A percentile compares a stretch with the other conserved stretches of the same genome.
These are phyloP conservation scores for Leucaena leucocephala DNA, from an alignment of 306 rosid species.

Conservation along the genomic window DNA sequence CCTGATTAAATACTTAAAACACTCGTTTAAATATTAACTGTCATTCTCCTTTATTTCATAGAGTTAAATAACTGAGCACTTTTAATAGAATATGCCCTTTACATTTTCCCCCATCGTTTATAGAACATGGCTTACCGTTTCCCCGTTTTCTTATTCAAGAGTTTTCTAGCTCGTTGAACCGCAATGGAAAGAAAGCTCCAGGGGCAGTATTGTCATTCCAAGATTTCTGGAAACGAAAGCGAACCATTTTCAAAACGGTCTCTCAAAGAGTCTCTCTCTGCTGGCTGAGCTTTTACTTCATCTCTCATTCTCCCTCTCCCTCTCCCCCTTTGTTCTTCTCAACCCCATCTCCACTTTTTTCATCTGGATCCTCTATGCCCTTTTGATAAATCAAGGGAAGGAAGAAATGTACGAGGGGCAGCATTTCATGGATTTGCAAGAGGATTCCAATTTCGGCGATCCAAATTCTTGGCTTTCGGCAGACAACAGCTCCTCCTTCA, in stretches of 20 bases:
- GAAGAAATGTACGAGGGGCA: conserved; percentile 63
- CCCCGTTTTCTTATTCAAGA: background rate
- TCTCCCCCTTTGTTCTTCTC: conserved; percentile 14
- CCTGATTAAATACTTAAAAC: too few species aligned
- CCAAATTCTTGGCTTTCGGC: conserved; percentile 78
- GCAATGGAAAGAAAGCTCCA: background rate
- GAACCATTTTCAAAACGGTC: conserved; percentile 45
- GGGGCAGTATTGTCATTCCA: conserved; percentile 36
- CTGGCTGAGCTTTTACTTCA: conserved; percentile 13
- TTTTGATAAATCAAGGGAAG: background rate
- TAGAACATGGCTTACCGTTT: too few species aligned
- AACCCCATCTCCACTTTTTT: background rate
- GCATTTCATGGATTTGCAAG: conserved; percentile 68
- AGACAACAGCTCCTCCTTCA: conserved; percentile 54
- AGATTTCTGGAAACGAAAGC: background rate
- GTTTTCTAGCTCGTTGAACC: background rate
- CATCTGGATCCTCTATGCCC: background rate
- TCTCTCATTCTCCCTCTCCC: background rate
- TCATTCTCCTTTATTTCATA: background rate
- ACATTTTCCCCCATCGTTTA: too few species aligned
- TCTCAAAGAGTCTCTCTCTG: background rate
- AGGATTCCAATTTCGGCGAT: conserved; percentile 58
- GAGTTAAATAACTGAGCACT: background rate
- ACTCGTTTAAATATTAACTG: too few species aligned
- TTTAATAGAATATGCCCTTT: background rate